Evolutionary conservation across 352 stramenopile genomes (phyloP), one percentile per base, ranked within the genome.

Genomic region (Phytophthora europaea): DNA sequence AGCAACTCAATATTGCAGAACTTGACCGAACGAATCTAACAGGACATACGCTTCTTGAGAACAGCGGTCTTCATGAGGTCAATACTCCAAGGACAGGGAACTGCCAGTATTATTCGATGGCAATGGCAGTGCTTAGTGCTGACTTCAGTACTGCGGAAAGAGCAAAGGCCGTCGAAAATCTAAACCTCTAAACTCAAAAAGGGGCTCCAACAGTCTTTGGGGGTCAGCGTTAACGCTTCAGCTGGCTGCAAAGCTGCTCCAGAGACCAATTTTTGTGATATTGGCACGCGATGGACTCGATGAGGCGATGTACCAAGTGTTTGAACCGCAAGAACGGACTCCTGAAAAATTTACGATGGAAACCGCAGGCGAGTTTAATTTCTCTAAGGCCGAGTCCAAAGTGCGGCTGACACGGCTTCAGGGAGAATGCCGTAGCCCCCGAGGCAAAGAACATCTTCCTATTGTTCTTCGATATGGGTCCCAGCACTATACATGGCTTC

Each of bases 101-200:
- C 18, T 65, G 43, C 18, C 58, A 55, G 23, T 56, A 45, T 26
- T 65, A 31, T 28, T 7, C 22, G 0, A 65, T 65, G 13, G 43
- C 43, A 6, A 65, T 65, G 58, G 40, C 20, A 4, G 0, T 65
- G 6, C 18, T 53, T 5, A 18, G 28, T 40, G 7, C 23, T 9
- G 33, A 47, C 16, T 65, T 56, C 4, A 20, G 8, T 4, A 65
- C 40, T 6, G 4, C 18, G 22, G 26, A n/a, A 10, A 26, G 43
- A 20, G 23, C 22, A 9, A n/a, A 34, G 16, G 22, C 26, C 8
- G 33, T 65, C 43, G 43, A 55, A 13, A 38, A 56, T 31, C 33
- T 65, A 4, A 4, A 65, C 54, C 10, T 26, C 22, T 18, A 56
- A 65, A 12, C 18, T 65, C 16, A 56, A 65, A 28, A 65, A 65